A percentile compares a stretch with the other conserved stretches of the same genome.
These are phyloP conservation scores for Exophiala alcalophila DNA, from an alignment of 2,329 filamentous ascomycete genomes.

Conservation along the genomic window DNA sequence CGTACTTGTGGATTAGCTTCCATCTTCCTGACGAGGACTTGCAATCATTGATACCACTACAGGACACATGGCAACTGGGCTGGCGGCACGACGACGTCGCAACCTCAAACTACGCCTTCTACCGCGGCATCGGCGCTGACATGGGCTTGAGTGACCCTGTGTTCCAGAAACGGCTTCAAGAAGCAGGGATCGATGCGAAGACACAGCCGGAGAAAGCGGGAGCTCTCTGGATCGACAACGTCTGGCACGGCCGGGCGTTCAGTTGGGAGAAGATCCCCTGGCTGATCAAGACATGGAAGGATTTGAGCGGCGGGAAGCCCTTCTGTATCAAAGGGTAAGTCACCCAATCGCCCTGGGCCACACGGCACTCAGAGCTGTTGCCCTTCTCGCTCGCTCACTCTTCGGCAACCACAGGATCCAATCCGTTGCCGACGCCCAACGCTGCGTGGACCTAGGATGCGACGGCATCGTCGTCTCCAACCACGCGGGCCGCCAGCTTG, in stretches of 20 bases:
- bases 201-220: slow-evolving; percentile 54
- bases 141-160: slow-evolving; percentile 59
- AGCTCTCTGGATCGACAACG: slow-evolving; percentile 61
- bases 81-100: slow-evolving; percentile 60
- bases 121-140: slow-evolving; percentile 58
- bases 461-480: slow-evolving; percentile 69
- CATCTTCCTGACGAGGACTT: not conserved
- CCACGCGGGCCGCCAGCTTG: slow-evolving; percentile 66
- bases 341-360: no score
- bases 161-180: slow-evolving; percentile 53
- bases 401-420: slow-evolving; percentile 52
- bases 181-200: slow-evolving; percentile 53
- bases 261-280: slow-evolving; percentile 67
- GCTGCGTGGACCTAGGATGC: slow-evolving; percentile 58
- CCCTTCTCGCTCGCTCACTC: no score
- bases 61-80: slow-evolving; percentile 61
- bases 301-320: slow-evolving; percentile 54
- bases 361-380: no score
- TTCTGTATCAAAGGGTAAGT: slow-evolving; percentile 62
- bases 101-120: slow-evolving; percentile 61
- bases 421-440: slow-evolving; percentile 60
- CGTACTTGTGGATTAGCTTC: not conserved
- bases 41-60: not conserved
- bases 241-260: slow-evolving; percentile 62
- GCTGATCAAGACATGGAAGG: slow-evolving; percentile 58